These are phyloP conservation scores for Oropetium thomaeum DNA, from an alignment of 176 grass and related monocot species.

Conservation along the genomic window DNA sequence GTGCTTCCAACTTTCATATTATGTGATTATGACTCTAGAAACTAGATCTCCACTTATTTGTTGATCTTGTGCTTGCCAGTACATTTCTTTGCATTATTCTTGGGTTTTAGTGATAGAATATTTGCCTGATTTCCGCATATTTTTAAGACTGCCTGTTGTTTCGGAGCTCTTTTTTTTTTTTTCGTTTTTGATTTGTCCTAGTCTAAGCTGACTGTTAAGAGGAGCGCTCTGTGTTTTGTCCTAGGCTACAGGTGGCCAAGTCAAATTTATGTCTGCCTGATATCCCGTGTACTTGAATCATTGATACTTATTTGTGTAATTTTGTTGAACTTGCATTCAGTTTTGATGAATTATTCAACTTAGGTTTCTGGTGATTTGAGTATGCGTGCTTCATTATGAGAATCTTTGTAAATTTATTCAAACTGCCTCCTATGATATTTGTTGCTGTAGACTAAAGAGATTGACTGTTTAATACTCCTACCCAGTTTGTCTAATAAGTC, in stretches of 20 bases:
- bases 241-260: not conserved
- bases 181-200: not conserved
- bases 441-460: not conserved
- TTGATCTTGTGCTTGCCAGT: not conserved
- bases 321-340: not conserved
- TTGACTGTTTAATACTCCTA: not conserved
- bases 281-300: not conserved
- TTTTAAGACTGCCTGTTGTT: not conserved
- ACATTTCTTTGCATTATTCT: slow-evolving; percentile 13
- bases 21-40: not conserved
- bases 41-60: not conserved
- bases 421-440: not conserved
- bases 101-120: slow-evolving; percentile 9
- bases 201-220: not conserved
- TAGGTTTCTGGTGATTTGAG: not conserved
- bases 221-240: not conserved
- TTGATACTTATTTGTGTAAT: not conserved
- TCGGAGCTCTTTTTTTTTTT: not conserved
- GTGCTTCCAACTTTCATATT: not conserved
- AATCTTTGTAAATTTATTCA: not conserved
- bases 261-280: not conserved
- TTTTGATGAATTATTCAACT: not conserved
- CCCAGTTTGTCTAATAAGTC: not conserved
- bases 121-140: not conserved
- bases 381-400: not conserved